Evolutionary conservation across 106 monocot species (phyloP).

Genomic region (Dendrobium officinale): DNA sequence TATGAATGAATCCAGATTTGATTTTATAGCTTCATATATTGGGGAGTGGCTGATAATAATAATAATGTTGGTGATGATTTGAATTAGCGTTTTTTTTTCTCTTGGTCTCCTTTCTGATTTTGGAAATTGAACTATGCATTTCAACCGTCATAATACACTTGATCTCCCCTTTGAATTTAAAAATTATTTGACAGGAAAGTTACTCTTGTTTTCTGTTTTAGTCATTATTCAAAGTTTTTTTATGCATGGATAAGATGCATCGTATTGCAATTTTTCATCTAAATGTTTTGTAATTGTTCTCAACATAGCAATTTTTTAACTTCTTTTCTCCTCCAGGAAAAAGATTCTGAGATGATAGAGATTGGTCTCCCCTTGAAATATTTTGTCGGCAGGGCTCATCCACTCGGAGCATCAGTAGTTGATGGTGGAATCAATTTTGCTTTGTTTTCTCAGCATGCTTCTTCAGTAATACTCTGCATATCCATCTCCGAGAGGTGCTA

Average conservation of each 20-base stretch:
- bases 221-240: neutral
- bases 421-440: conserved; percentile 78
- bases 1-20: too few relatives aligned
- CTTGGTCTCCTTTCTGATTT: neutral
- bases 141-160: neutral
- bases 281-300: neutral
- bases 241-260: neutral
- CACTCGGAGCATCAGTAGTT: conserved; percentile 70
- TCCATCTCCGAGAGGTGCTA: conserved; percentile 36
- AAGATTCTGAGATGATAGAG: conserved; percentile 11
- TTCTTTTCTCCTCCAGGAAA: conserved; percentile 22
- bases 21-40: neutral
- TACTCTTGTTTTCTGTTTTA: too few relatives aligned
- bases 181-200: neutral
- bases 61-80: neutral
- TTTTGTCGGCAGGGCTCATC: conserved; percentile 59
- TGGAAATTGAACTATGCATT: neutral
- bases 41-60: neutral
- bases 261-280: neutral
- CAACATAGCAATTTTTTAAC: neutral
- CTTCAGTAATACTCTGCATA: conserved; percentile 64
- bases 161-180: neutral
- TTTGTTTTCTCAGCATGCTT: conserved; percentile 76
- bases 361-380: conserved; percentile 33
- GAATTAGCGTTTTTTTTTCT: too few relatives aligned